Evolutionary conservation across 345 rosid species (phyloP).

Genomic region (Sonneratia alba): DNA sequence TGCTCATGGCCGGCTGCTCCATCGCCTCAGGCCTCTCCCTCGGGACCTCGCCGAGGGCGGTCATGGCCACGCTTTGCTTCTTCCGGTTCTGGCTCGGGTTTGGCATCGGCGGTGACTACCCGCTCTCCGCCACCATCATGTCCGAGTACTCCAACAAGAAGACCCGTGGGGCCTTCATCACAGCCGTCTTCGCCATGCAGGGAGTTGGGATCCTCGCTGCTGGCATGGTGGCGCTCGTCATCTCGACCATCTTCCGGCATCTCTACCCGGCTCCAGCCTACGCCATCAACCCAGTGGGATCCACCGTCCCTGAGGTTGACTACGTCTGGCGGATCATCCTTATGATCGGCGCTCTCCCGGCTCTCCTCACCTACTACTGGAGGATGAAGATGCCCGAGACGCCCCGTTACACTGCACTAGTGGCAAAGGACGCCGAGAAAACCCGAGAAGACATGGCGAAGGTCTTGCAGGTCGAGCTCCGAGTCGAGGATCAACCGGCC

Average conservation of each 20-base stretch:
- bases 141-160: slow-evolving; percentile 16
- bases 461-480: slow-evolving; percentile 15
- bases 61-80: slow-evolving; percentile 16
- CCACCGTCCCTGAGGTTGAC: slow-evolving; percentile 11
- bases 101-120: slow-evolving; percentile 14
- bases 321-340: slow-evolving; percentile 17
- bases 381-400: slow-evolving; percentile 26
- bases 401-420: slow-evolving; percentile 23
- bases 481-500: slow-evolving; percentile 2
- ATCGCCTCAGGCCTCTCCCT: slow-evolving; percentile 9
- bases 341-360: slow-evolving; percentile 20
- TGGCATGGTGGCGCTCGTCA: slow-evolving; percentile 1
- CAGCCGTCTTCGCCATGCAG: slow-evolving; percentile 14
- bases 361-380: slow-evolving; percentile 21
- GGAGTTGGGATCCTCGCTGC: slow-evolving; percentile 11
- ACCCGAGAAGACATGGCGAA: slow-evolving; percentile 13
- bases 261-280: not conserved
- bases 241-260: slow-evolving; percentile 7
- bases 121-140: slow-evolving; percentile 14
- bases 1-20: slow-evolving; percentile 13
- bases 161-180: slow-evolving; percentile 13
- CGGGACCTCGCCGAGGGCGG: slow-evolving; percentile 1
- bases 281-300: not conserved
- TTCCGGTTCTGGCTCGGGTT: slow-evolving; percentile 16
- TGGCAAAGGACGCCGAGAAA: slow-evolving; percentile 14